Conservation (phyloP, 2,329 filamentous ascomycete genomes). For the Pseudocercospora fuligena region DNA sequence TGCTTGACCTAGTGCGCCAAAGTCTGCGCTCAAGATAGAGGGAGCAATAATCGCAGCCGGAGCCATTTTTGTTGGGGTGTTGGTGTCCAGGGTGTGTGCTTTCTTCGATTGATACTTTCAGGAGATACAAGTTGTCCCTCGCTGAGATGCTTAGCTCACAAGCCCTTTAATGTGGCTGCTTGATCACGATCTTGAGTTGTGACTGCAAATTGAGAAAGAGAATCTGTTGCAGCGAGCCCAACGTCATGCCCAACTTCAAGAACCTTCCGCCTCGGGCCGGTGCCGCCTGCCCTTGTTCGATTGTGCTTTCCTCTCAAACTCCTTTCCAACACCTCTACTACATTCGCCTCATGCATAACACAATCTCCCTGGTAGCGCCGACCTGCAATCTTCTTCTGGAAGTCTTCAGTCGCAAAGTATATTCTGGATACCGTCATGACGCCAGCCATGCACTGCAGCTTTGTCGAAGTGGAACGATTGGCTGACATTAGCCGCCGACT, state of each 20-base stretch:
- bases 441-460: slow-evolving; percentile 9
- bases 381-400: neutral
- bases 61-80: slow-evolving; percentile 64
- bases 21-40: slow-evolving; percentile 97
- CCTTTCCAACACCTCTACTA: neutral
- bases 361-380: neutral
- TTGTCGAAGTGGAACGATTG: slow-evolving; percentile 13
- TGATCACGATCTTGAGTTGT: neutral
- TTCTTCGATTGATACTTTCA: neutral
- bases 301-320: neutral
- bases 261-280: neutral
- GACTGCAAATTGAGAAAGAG: neutral
- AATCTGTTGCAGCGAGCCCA: neutral
- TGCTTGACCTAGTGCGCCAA: slow-evolving; percentile 82
- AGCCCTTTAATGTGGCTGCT: too few species aligned
- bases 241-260: neutral
- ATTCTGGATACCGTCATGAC: neutral
- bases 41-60: slow-evolving; percentile 94
- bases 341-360: neutral
- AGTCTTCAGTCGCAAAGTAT: slow-evolving; percentile 6
- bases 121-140: neutral
- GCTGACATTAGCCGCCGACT: slow-evolving; percentile 27
- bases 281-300: neutral
- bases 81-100: neutral
- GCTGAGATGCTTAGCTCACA: neutral